A percentile compares a stretch with the other conserved stretches of the same genome.
phyloP scores from a whole-genome alignment of 2,329 filamentous ascomycete genomes.

The Corynespora cassiicola region DNA sequence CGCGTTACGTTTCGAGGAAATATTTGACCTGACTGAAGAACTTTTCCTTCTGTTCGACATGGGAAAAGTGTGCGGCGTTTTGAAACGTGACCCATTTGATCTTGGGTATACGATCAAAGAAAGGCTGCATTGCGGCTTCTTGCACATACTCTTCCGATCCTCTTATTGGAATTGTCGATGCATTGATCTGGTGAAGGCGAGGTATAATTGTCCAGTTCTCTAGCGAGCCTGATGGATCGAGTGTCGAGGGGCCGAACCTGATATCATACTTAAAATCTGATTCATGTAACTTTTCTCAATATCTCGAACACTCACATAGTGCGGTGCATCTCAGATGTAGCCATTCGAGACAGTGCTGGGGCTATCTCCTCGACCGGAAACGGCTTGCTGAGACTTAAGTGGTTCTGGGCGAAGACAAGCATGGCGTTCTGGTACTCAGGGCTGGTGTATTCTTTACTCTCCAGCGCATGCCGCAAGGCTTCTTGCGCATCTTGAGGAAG shows the following conservation, averaged over 20 bases:
- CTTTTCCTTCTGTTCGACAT: slow-evolving; percentile 27
- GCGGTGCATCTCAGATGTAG: too few species aligned
- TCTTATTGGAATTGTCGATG: slow-evolving; percentile 44
- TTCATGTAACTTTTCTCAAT: too few species aligned
- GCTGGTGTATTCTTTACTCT: slow-evolving; percentile 4
- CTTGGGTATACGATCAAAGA: slow-evolving; percentile 43
- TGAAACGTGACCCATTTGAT: slow-evolving; percentile 47
- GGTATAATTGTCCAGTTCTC: slow-evolving; percentile 34
- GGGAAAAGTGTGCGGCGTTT: slow-evolving; percentile 42
- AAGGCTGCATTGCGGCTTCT: slow-evolving; percentile 42
- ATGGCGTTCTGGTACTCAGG: slow-evolving; percentile 7
- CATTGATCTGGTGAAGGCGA: slow-evolving; percentile 34
- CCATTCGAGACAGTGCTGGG: too few species aligned
- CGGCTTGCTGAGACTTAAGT: slow-evolving; percentile 4
- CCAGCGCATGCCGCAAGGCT: slow-evolving; percentile 16
- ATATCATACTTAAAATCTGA: too few species aligned
- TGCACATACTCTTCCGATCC: slow-evolving; percentile 45
- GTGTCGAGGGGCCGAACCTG: slow-evolving; percentile 38
- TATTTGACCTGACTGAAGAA: too few species aligned
- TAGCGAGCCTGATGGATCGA: slow-evolving; percentile 28
- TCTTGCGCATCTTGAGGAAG: slow-evolving; percentile 22
- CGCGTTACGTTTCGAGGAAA: too few species aligned
- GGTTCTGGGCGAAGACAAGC: slow-evolving; percentile 7
- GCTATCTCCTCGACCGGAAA: slow-evolving; percentile 32
- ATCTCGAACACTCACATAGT: too few species aligned